Conservation (phyloP, 164 flowering plant genomes). For the Liquidambar formosana region DNA sequence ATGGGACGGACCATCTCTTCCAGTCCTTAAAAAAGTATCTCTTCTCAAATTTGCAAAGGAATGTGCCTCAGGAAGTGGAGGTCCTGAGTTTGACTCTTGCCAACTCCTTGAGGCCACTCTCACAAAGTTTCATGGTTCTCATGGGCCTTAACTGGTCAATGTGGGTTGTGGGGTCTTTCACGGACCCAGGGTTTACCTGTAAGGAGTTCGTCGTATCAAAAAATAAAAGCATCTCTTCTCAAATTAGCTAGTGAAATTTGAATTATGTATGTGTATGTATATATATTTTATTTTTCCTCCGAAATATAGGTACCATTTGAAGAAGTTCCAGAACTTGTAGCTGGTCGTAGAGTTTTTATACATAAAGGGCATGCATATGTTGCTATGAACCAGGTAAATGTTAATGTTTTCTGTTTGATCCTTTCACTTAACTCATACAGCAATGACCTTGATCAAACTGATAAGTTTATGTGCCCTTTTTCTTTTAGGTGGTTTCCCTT, state of each 20-base stretch:
- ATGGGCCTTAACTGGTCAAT: too few species aligned
- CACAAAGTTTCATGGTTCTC: too few species aligned
- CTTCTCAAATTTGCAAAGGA: conserved; percentile 1
- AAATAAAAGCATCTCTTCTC: neutral
- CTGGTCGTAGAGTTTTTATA: conserved; percentile 68
- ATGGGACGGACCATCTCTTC: neutral
- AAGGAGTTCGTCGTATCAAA: too few species aligned
- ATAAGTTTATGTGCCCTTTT: neutral
- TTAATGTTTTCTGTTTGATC: neutral
- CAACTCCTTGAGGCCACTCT: too few species aligned
- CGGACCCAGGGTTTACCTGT: too few species aligned
- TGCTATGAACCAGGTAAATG: conserved; percentile 75
- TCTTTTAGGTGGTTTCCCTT: conserved; percentile 66
- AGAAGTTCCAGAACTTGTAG: conserved; percentile 94
- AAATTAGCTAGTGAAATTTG: neutral
- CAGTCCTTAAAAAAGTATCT: neutral
- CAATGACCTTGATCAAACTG: neutral
- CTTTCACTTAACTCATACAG: neutral
- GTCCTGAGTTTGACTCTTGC: too few species aligned
- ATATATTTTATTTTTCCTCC: conserved; percentile 4
- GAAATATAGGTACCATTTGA: conserved; percentile 83
- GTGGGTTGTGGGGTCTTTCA: too few species aligned
- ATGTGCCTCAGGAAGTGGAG: too few species aligned
- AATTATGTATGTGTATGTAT: neutral
- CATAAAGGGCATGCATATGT: conserved; percentile 81